Conservation (phyloP, 2,329 filamentous ascomycete species). For the Neopestalotiopsis rosae region DNA sequence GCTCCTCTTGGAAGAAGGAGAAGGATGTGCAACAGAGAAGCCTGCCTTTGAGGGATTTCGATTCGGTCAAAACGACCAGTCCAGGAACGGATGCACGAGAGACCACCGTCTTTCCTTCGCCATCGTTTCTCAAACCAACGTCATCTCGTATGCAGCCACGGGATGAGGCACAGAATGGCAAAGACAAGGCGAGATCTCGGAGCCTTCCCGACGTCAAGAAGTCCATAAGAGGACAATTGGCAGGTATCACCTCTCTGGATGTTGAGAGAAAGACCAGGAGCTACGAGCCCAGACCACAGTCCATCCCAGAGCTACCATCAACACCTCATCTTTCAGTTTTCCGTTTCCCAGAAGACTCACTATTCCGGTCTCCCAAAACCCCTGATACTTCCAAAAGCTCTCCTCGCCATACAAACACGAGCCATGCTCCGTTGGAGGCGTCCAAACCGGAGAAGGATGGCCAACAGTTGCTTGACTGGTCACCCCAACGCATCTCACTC, state of each 20-base stretch:
- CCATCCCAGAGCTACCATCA: not conserved
- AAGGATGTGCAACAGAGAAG: slow-evolving; percentile 21
- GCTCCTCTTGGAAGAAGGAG: slow-evolving; percentile 44
- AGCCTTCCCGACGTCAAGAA: slow-evolving; percentile 32
- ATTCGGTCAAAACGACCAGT: slow-evolving; percentile 21
- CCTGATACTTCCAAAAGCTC: not conserved
- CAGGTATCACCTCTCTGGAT: slow-evolving; percentile 18
- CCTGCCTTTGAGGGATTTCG: slow-evolving; percentile 19
- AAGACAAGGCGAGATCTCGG: slow-evolving; percentile 29
- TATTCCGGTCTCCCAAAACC: slow-evolving; percentile 23
- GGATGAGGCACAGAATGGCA: slow-evolving; percentile 14
- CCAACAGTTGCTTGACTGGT: slow-evolving; percentile 32
- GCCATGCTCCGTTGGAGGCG: slow-evolving; percentile 5
- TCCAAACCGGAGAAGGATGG: slow-evolving; percentile 12
- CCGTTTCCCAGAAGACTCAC: slow-evolving; percentile 34
- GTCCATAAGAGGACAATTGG: slow-evolving; percentile 27
- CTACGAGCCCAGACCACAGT: slow-evolving; percentile 13
- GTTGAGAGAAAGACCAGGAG: slow-evolving; percentile 8
- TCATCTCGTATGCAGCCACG: slow-evolving; percentile 62
- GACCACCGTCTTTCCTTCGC: slow-evolving; percentile 32
- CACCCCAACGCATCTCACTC: slow-evolving; percentile 34
- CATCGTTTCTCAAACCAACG: slow-evolving; percentile 59
- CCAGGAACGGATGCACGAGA: slow-evolving; percentile 16
- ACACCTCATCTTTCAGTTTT: slow-evolving; percentile 27
- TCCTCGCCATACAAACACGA: slow-evolving; percentile 11